Base-by-base conservation (phyloP, 1,284 basidiomycete genomes). In the Trichosporon ovoides region DNA sequence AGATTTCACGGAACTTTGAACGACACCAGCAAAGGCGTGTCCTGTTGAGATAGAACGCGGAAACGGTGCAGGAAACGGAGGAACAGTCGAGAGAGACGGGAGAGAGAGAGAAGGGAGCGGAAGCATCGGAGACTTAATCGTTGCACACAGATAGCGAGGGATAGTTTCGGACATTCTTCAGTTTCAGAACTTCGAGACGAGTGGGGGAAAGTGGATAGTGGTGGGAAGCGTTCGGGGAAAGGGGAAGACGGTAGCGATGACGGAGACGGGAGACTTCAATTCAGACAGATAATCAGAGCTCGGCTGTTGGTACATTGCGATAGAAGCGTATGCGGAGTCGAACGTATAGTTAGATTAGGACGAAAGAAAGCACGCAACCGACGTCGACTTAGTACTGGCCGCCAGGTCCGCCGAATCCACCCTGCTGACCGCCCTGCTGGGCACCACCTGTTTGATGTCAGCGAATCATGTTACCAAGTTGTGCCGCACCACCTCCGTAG, bases 321-420 rank as follows among this genome's bases (percentile, higher is more conserved):
- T 48, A 48, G 24, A 48, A 48, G 43, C 43, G 43, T 48, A 48
- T 48, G 43, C 43, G 43, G 43, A 48, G 43, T 48, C 43, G 43
- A 48, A 48, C 43, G 28, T 22, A 48, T 28, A 31, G n/a, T 48
- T n/a, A 31, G 28, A 28, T 48, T 28, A 31, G 9, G 28, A 48
- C 43, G 43, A 48, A 48, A 31, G 34, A 36, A 51, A 51, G 49
- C 19, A 51, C 49, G 49, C 35, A 51, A 20, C 49, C 50, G 46
- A 38, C 20, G 53, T 38, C 50, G 51, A 56, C 61, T 60, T 69
- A 71, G 68, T 71, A 71, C 57, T 68, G 65, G 60, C 28, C 22
- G 43, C 43, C 43, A 22, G 43, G 43, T 48, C 43, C 43, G 28
- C 71, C 68, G 66, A 68, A 70, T 48, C 65, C 64, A 51, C 66